A percentile compares a stretch with the other conserved stretches of the same genome.
These are phyloP conservation scores for Vitis amurensis DNA, from an alignment of 164 flowering plant genomes.

Conservation along the genomic window DNA sequence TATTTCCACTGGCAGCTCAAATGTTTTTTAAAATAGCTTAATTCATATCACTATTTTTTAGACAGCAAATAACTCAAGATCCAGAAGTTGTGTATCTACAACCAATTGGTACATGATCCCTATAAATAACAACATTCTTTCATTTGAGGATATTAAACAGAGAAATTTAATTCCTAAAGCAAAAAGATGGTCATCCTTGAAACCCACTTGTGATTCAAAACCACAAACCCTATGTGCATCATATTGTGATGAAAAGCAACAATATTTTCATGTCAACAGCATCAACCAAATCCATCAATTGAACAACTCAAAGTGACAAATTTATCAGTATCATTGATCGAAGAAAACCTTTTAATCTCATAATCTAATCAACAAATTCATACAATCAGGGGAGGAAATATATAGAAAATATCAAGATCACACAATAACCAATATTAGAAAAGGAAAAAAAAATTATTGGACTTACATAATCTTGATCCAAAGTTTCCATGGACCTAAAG, in stretches of 20 bases:
- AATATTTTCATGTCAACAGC: neutral
- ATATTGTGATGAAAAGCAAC: neutral
- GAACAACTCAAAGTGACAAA: neutral
- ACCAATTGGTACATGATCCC: no score
- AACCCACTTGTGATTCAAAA: no score
- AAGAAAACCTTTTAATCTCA: neutral
- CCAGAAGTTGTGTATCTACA: no score
- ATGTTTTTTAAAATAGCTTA: no score
- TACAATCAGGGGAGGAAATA: neutral
- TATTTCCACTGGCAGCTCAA: no score
- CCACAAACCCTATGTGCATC: neutral
- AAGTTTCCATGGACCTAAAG: slow-evolving; percentile 12
- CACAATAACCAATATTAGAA: neutral
- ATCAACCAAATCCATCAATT: neutral
- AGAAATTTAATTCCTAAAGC: no score
- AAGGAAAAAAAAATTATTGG: neutral
- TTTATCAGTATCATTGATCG: neutral
- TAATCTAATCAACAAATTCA: neutral
- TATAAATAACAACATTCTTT: no score
- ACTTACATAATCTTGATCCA: slow-evolving; percentile 27
- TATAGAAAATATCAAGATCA: neutral
- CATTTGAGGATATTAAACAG: no score
- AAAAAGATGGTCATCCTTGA: no score
- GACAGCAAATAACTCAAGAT: no score
- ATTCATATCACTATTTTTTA: no score